Base-by-base conservation (phyloP, 75 land plant genomes). In the Ceratopteris richardii region DNA sequence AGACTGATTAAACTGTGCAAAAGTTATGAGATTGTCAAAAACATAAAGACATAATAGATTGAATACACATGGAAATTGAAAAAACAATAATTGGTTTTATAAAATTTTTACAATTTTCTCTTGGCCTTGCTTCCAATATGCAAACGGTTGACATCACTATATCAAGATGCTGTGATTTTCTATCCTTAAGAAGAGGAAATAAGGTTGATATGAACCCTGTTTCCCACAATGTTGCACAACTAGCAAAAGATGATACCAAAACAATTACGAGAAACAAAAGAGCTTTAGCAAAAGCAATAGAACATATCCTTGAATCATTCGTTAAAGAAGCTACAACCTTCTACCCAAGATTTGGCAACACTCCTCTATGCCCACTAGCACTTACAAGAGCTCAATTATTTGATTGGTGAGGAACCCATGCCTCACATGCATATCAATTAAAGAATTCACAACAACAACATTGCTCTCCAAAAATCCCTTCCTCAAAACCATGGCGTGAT, bases 201-300 rank as follows among this genome's bases (percentile, higher is more conserved):
- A 95, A 73, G 40, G 87, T 86, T 13, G 99, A 86, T 39, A 95
- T 77, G 51, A 90, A 69, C 27, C 99, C 99, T 10, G 88, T 81
- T 58, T 84, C 99, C 18, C 91, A 69, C 51, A 95, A 61, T 25
- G 96, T 91, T 44, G 83, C 72, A 44, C 92, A 86, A 55, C 96
- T 88, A 9, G 90, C 76, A 30, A 92, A 90, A 2, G 99, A 95
- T 31, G 96, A 90, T 21, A 86, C 91, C 44, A 90, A 67, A 44
- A 82, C 77, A 37, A 82, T 77, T 19, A 90, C 78, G 57, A 95
- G 76, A 51, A 82, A 81, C 51, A 94, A 69, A 39, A 95, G 78
- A 14, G 91, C 86, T 51, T 95, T 96, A 7, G 80, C 86, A 73
- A 90, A 90, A 30, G 73, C 65, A 54, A 86, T 51, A 13, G 96